phyloP scores from a whole-genome alignment of 257 asterid genomes.

The Craterostigma plantagineum region DNA sequence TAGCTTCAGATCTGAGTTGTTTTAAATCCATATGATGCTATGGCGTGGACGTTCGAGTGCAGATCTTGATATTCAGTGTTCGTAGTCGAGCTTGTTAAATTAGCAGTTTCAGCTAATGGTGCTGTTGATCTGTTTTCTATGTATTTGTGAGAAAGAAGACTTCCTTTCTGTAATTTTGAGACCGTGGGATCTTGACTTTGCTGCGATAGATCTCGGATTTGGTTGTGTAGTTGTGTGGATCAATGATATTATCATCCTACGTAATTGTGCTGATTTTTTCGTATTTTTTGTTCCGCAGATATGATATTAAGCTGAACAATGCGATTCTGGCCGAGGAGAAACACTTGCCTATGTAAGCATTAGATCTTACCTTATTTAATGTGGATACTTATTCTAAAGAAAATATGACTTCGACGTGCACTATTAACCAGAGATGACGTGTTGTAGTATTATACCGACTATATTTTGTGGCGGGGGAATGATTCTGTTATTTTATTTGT shows the following conservation, averaged over 20 bases:
- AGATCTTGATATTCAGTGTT: neutral
- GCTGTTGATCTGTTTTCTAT: too few relatives aligned
- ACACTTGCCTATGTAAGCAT: conserved; percentile 75
- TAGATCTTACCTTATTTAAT: neutral
- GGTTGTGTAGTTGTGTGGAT: conserved; percentile 1
- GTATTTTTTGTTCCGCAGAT: conserved; percentile 21
- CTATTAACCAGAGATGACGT: too few relatives aligned
- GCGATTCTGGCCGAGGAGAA: conserved; percentile 97
- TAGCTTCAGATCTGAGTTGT: conserved; percentile 13
- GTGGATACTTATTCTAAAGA: neutral
- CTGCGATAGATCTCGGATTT: conserved; percentile 16
- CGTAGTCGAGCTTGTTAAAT: neutral
- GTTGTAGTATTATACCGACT: too few relatives aligned
- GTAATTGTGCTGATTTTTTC: neutral
- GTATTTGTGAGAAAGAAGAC: too few relatives aligned
- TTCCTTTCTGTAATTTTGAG: too few relatives aligned
- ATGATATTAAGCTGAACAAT: conserved; percentile 49
- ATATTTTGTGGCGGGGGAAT: neutral
- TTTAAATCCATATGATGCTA: neutral
- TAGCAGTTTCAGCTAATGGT: neutral
- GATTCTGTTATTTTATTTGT: conserved; percentile 6
- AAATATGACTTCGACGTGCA: too few relatives aligned
- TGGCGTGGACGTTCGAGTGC: too few relatives aligned
- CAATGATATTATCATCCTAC: neutral
- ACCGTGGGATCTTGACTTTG: too few relatives aligned